These are phyloP conservation scores for Gynostemma pentaphyllum DNA, from an alignment of 306 rosid species.

Conservation along the genomic window DNA sequence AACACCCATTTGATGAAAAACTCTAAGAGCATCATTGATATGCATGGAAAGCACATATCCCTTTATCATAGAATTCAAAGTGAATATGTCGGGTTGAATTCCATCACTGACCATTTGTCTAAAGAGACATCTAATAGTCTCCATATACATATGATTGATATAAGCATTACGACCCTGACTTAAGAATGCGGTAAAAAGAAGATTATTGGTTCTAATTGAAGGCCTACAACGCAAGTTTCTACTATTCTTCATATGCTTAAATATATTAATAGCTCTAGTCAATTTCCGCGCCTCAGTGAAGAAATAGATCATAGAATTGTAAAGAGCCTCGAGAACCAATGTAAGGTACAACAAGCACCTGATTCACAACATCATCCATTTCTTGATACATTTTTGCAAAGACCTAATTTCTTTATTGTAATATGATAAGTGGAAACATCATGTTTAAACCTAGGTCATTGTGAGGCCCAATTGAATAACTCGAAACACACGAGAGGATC, in stretches of 20 bases:
- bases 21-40: slow-evolving; percentile 74
- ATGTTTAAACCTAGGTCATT: slow-evolving; percentile 57
- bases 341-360: slow-evolving; percentile 52
- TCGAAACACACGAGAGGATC: slow-evolving; percentile 70
- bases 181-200: slow-evolving; percentile 66
- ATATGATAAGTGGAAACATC: slow-evolving; percentile 47
- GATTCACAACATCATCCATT: slow-evolving; percentile 82
- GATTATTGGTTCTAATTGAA: slow-evolving; percentile 76
- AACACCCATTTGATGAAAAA: slow-evolving; percentile 81
- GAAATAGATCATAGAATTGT: slow-evolving; percentile 61
- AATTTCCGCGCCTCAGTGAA: slow-evolving; percentile 69
- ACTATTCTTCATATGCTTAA: slow-evolving; percentile 56
- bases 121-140: slow-evolving; percentile 51
- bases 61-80: slow-evolving; percentile 71
- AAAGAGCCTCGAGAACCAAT: slow-evolving; percentile 61
- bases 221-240: slow-evolving; percentile 52
- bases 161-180: slow-evolving; percentile 65
- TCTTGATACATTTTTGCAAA: slow-evolving; percentile 62
- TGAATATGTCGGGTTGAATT: slow-evolving; percentile 65
- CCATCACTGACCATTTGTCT: slow-evolving; percentile 78
- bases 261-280: slow-evolving; percentile 65
- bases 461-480: slow-evolving; percentile 76
- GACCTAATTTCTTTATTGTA: slow-evolving; percentile 76
- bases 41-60: slow-evolving; percentile 87
- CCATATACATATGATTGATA: slow-evolving; percentile 76